Base-by-base conservation (phyloP, 1,139 yeast genomes). In the Candida sojae region DNA sequence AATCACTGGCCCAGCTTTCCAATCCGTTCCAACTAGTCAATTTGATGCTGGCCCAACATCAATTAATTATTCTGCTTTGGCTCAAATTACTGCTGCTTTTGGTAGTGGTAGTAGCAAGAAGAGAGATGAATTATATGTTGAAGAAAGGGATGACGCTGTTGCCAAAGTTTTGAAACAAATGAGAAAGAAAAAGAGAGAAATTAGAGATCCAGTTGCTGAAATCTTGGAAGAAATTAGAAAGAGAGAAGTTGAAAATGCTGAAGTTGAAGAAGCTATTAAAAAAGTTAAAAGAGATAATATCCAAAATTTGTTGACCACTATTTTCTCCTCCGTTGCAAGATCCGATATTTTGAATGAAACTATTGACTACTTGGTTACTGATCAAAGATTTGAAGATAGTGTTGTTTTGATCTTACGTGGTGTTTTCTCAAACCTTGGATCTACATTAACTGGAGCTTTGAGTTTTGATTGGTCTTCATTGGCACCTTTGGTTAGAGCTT, bases 301-400 rank as follows among this genome's bases (percentile, higher is more conserved):
- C 43, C 68, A 64, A 51, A 71, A 68, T 47, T 65, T 70, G 51
- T 57, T 68, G 29, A 61, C 66, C 28, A 70, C 73, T n/a, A 59
- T 70, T 29, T 60, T 70, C 45, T 45, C 60, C 1, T 58, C 73
- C 2, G 62, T 68, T 45, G 65, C 60, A 39, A 55, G 64, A 54
- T 67, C 72, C 3, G 67, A 68, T 7, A 58, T 70, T 43, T 46
- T 70, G 42, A 62, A 58, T 41, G 64, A 59, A 37, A 67, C 72
- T 33, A 50, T 70, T 37, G 46, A 53, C 44, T 53, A 60, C 10
- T 61, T 70, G 51, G 59, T 70, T 36, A 57, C 63, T n/a, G 59
- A 66, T 53, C 54, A 62, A 5, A 48, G 56, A 45, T 70, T 70
- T 57, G 70, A 67, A 53, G 56, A 56, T 32, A 61, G 59, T n/a